Evolutionary conservation across 2,329 filamentous ascomycete genomes (phyloP).

Genomic region (Myriosclerotinia scirpicola): DNA sequence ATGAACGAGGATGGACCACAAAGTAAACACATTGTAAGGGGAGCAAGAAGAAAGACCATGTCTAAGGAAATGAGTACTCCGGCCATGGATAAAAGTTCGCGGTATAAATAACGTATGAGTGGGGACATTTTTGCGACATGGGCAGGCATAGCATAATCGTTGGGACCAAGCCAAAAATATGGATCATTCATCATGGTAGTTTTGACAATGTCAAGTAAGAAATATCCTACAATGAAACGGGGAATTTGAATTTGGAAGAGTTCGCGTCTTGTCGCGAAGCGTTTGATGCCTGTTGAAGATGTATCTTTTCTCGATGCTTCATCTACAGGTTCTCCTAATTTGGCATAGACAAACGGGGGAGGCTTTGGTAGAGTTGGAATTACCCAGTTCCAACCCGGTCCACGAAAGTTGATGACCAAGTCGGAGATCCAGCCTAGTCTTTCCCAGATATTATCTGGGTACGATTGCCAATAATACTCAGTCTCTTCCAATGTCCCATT

Average conservation of each 20-base stretch:
- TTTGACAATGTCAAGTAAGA: slow-evolving; percentile 69
- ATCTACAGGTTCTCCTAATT: slow-evolving; percentile 43
- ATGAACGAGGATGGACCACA: slow-evolving; percentile 50
- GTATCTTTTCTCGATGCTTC: slow-evolving; percentile 35
- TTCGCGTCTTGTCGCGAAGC: slow-evolving; percentile 45
- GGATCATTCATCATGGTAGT: slow-evolving; percentile 71
- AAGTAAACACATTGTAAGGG: slow-evolving; percentile 55
- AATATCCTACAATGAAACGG: slow-evolving; percentile 56
- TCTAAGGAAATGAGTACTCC: slow-evolving; percentile 61
- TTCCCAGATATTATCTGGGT: slow-evolving; percentile 51
- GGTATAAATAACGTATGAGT: slow-evolving; percentile 53
- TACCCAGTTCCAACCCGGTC: slow-evolving; percentile 59
- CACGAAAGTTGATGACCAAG: slow-evolving; percentile 54
- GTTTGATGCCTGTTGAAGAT: slow-evolving; percentile 50
- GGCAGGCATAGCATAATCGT: slow-evolving; percentile 46
- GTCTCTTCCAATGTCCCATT: slow-evolving; percentile 31
- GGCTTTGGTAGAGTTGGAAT: slow-evolving; percentile 51
- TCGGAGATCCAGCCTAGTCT: slow-evolving; percentile 58
- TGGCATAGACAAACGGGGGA: slow-evolving; percentile 46
- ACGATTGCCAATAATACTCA: slow-evolving; percentile 62
- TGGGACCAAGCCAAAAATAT: slow-evolving; percentile 65
- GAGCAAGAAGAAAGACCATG: slow-evolving; percentile 58
- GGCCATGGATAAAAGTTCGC: slow-evolving; percentile 55
- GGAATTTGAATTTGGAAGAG: slow-evolving; percentile 50
- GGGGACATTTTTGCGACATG: slow-evolving; percentile 47